A percentile compares a stretch with the other conserved stretches of the same genome.
Conservation (phyloP, 306 rosid species). For the Adenanthera pavonina region DNA sequence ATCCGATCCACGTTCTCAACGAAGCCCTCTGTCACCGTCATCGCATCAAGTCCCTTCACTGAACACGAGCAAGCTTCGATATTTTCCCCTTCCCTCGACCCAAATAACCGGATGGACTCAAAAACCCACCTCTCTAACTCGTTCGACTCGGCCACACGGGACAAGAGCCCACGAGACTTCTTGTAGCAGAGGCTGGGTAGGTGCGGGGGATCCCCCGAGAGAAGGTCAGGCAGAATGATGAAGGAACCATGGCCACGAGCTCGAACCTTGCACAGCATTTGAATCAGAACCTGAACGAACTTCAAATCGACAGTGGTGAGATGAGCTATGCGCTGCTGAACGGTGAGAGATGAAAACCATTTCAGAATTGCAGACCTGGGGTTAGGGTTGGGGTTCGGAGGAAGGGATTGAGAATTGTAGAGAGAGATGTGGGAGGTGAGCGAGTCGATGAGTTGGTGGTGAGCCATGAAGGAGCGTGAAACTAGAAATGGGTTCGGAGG, state of each 20-base stretch:
- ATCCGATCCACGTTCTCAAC: constrained; percentile 10
- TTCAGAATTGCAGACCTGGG: constrained; percentile 26
- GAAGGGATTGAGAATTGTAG: constrained; percentile 44
- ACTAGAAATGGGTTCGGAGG: background rate
- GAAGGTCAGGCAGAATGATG: constrained; percentile 4
- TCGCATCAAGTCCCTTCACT: constrained; percentile 9
- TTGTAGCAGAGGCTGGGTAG: constrained; percentile 1
- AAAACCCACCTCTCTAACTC: background rate
- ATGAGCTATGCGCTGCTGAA: constrained; percentile 15
- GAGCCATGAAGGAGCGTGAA: constrained; percentile 56
- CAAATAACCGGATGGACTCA: constrained; percentile 2
- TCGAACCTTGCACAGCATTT: constrained; percentile 4
- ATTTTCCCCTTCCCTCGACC: constrained; percentile 11
- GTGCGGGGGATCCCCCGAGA: background rate
- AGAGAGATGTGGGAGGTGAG: constrained; percentile 70
- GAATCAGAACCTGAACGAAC: constrained; percentile 3
- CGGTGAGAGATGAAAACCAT: constrained; percentile 8
- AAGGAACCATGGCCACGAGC: background rate
- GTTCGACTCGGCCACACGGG: constrained; percentile 14
- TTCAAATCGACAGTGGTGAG: background rate
- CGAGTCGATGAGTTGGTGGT: constrained; percentile 67
- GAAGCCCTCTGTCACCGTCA: background rate
- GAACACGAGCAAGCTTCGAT: constrained; percentile 21
- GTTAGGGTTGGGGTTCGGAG: constrained; percentile 40
- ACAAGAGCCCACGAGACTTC: constrained; percentile 8